These are phyloP conservation scores for Bassia scoparia DNA, from an alignment of 148 eudicot genomes.

Conservation along the genomic window DNA sequence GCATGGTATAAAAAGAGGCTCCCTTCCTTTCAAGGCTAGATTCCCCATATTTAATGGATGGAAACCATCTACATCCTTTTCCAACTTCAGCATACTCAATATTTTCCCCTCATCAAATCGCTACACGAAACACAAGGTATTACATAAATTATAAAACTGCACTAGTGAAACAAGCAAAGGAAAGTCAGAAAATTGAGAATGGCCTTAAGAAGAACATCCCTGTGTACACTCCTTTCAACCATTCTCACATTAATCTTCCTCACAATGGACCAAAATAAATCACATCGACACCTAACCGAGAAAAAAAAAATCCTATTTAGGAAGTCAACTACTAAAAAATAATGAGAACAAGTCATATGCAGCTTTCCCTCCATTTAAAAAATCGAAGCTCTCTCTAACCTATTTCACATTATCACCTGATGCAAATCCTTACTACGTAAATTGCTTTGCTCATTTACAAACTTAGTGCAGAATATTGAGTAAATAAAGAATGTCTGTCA, in stretches of 20 bases:
- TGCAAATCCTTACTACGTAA: background rate
- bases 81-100: slow-evolving; percentile 46
- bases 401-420: background rate
- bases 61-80: slow-evolving; percentile 87
- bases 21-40: slow-evolving; percentile 73
- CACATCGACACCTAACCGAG: background rate
- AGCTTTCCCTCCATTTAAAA: background rate
- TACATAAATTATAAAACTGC: background rate
- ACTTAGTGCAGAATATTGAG: too few species aligned
- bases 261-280: background rate
- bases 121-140: slow-evolving; percentile 26
- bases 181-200: background rate
- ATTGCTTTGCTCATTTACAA: background rate
- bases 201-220: background rate
- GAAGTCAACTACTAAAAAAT: background rate
- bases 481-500: too few species aligned
- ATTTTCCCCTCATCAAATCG: slow-evolving; percentile 61
- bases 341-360: background rate
- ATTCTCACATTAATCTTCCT: background rate
- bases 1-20: slow-evolving; percentile 73
- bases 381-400: too few species aligned
- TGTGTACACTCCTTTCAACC: background rate
- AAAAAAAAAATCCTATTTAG: background rate
- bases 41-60: slow-evolving; percentile 76
- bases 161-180: background rate